phyloP scores from a whole-genome alignment of 2,329 filamentous ascomycete genomes.

The Neofusicoccum sp. region DNA sequence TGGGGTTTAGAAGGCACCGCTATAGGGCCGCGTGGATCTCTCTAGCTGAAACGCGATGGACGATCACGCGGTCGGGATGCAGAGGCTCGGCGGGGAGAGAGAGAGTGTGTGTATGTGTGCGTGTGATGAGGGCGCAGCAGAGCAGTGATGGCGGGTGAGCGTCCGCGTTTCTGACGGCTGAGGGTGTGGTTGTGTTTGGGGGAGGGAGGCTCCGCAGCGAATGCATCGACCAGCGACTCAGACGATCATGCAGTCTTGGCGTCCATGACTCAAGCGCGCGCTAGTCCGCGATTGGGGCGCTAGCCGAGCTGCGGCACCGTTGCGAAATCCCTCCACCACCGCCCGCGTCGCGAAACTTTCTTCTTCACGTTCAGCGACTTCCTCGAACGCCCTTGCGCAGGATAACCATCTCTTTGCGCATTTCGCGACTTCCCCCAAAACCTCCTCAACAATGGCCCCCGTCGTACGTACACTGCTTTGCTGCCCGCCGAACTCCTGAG shows the following conservation, averaged over 20 bases:
- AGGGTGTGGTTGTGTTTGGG: too few relatives aligned
- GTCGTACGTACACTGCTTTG: constrained; percentile 96
- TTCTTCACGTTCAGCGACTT: neutral
- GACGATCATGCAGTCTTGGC: neutral
- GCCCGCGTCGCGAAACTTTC: neutral
- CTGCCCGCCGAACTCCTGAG: constrained; percentile 63
- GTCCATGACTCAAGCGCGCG: neutral
- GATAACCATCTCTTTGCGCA: constrained; percentile 87
- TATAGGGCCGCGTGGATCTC: constrained; percentile 1
- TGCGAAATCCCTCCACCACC: constrained; percentile 6
- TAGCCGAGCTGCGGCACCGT: constrained; percentile 16
- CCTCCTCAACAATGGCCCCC: constrained; percentile 33
- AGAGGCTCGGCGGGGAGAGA: neutral
- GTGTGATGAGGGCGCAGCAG: neutral
- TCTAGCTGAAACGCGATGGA: neutral
- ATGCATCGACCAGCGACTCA: neutral
- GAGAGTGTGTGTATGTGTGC: neutral
- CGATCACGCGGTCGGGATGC: neutral
- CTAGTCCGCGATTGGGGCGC: neutral
- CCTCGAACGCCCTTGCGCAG: constrained; percentile 58
- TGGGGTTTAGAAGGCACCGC: neutral
- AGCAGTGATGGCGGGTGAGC: neutral
- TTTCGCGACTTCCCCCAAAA: constrained; percentile 28
- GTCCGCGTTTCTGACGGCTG: too few relatives aligned
- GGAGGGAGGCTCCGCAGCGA: neutral